A percentile compares a stretch with the other conserved stretches of the same genome.
phyloP scores from a whole-genome alignment of 345 rosid species.

The Xanthoceras sorbifolium region DNA sequence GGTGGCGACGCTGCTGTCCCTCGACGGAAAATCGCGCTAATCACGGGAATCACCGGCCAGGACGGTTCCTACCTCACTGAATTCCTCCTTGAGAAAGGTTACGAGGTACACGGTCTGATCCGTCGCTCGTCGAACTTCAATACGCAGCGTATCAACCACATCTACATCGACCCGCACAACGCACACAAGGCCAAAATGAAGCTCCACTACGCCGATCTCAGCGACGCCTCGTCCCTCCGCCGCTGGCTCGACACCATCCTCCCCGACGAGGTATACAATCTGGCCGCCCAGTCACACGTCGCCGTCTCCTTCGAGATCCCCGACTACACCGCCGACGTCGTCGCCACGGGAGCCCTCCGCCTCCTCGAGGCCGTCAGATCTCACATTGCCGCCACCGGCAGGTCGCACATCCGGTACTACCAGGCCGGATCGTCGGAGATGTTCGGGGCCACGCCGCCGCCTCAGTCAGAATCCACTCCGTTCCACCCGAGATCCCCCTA shows the following conservation, averaged over 20 bases:
- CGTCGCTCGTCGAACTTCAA: conserved; percentile 97
- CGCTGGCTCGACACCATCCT: conserved; percentile 89
- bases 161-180: conserved; percentile 97
- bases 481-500: conserved; percentile 98
- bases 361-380: conserved; percentile 95
- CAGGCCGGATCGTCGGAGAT: conserved; percentile 97
- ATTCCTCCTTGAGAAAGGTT: conserved; percentile 77
- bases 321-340: conserved; percentile 92
- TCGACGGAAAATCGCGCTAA: conserved; percentile 55
- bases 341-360: conserved; percentile 93
- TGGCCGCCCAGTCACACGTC: conserved; percentile 94
- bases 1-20: conserved; percentile 29
- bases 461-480: conserved; percentile 76
- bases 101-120: conserved; percentile 85
- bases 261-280: conserved; percentile 93
- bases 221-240: conserved; percentile 91
- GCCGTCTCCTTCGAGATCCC: conserved; percentile 98
- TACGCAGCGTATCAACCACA: conserved; percentile 93
- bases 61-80: conserved; percentile 96
- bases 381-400: conserved; percentile 69
- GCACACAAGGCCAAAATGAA: conserved; percentile 82
- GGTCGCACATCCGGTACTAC: conserved; percentile 66
- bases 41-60: conserved; percentile 96
- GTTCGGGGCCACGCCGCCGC: conserved; percentile 96
- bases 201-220: conserved; percentile 88